Conservation (phyloP, 225 moss, liverwort and hornwort genomes). For the Bryum argenteum region DNA sequence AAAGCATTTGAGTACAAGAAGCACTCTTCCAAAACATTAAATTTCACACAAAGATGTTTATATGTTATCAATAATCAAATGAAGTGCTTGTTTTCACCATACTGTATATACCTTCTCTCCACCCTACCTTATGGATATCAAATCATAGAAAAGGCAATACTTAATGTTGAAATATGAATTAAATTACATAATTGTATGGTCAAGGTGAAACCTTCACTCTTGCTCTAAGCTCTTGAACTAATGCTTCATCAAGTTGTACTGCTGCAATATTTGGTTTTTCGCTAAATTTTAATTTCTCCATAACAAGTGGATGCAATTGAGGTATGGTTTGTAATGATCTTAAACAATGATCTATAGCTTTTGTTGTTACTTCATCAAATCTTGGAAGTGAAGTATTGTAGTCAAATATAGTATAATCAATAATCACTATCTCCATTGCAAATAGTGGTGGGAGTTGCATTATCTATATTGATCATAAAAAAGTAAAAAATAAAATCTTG, state of each 20-base stretch:
- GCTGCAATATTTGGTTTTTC: constrained; percentile 51
- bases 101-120: no score
- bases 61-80: no score
- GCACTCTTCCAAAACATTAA: no score
- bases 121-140: no score
- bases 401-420: constrained; percentile 61
- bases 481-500: not conserved
- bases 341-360: constrained; percentile 65
- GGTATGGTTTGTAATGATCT: constrained; percentile 61
- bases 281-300: constrained; percentile 84
- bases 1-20: no score
- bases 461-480: constrained; percentile 44
- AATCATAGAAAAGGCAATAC: not conserved
- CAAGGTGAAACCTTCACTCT: constrained; percentile 54
- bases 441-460: constrained; percentile 76
- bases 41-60: no score
- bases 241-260: constrained; percentile 49
- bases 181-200: not conserved
- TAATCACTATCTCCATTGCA: constrained; percentile 66
- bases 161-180: not conserved
- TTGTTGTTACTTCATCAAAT: constrained; percentile 70
- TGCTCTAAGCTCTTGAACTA: constrained; percentile 44
- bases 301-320: constrained; percentile 69
- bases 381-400: constrained; percentile 65
- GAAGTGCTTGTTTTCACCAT: no score